phyloP scores from a whole-genome alignment of 148 eudicot genomes.

The Heliosperma pusillum region DNA sequence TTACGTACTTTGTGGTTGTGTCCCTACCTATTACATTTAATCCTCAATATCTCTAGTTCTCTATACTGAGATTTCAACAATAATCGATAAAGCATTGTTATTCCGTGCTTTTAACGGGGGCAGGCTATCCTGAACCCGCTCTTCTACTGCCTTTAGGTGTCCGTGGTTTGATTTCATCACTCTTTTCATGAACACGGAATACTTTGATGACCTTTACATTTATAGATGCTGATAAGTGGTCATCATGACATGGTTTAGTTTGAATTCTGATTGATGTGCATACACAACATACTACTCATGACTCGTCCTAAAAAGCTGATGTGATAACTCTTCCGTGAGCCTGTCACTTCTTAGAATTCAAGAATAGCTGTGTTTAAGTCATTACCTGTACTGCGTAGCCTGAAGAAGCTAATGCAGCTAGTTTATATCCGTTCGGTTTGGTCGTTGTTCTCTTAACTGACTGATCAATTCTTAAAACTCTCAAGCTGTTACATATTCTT shows the following conservation, averaged over 20 bases:
- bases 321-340: neutral
- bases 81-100: too few species aligned
- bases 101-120: too few species aligned
- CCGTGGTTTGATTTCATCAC: neutral
- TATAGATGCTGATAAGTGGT: neutral
- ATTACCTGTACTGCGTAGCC: neutral
- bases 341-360: neutral
- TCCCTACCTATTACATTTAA: too few species aligned
- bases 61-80: too few species aligned
- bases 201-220: neutral
- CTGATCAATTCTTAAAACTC: neutral
- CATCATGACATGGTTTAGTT: neutral
- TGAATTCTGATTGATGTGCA: neutral
- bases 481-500: neutral
- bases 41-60: too few species aligned
- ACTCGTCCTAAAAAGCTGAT: neutral
- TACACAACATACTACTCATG: neutral
- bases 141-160: too few species aligned
- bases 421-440: neutral
- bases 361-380: neutral
- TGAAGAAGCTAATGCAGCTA: neutral
- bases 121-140: too few species aligned
- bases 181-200: neutral
- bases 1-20: too few species aligned
- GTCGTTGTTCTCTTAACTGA: neutral